These are phyloP conservation scores for Fraxinus ornus DNA, from an alignment of 305 asterid genomes.

Conservation along the genomic window DNA sequence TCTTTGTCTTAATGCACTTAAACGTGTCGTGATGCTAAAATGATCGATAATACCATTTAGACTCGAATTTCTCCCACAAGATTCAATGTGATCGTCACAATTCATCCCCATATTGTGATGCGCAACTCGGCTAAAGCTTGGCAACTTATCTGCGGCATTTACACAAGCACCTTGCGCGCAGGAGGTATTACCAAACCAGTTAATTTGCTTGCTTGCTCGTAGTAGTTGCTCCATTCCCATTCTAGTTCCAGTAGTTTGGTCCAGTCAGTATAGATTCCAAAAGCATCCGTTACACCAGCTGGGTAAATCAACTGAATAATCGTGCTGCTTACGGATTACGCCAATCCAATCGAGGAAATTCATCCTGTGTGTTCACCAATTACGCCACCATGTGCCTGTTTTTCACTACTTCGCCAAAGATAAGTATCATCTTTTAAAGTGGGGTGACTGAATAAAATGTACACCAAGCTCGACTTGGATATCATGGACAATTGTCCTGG, in stretches of 20 bases:
- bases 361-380: neutral
- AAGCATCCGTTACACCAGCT: neutral
- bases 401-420: neutral
- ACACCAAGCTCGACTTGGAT: neutral
- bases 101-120: neutral
- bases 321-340: neutral
- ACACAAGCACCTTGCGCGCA: too few species aligned
- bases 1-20: neutral
- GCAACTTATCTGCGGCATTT: too few species aligned
- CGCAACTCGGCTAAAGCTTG: too few species aligned
- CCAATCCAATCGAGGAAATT: neutral
- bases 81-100: neutral
- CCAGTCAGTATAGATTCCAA: neutral
- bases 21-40: neutral
- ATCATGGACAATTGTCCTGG: neutral
- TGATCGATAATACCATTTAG: neutral
- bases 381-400: neutral
- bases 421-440: neutral
- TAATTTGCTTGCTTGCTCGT: neutral
- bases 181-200: too few species aligned
- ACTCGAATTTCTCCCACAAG: neutral
- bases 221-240: neutral
- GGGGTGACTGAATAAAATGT: neutral
- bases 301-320: neutral
- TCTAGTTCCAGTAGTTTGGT: neutral